These are phyloP conservation scores for Volvariella surrecta DNA, from an alignment of 1,284 basidiomycete species.

Conservation along the genomic window DNA sequence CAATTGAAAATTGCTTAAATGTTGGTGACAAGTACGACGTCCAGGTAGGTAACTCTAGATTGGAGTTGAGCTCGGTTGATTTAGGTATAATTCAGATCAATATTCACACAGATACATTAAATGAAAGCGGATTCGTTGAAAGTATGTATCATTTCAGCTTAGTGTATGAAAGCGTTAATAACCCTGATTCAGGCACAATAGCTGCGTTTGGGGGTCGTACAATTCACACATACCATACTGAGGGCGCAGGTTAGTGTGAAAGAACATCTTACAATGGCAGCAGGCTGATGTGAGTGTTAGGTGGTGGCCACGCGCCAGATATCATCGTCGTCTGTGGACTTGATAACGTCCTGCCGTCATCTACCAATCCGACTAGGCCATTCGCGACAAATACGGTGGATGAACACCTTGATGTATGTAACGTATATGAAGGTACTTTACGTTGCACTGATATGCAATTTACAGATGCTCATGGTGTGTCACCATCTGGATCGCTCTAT, in stretches of 20 bases:
- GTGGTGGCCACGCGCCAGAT: conserved; percentile 95
- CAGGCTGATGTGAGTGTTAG: conserved; percentile 22
- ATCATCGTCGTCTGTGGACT: conserved; percentile 94
- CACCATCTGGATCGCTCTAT: conserved; percentile 88
- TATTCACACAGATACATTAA: conserved; percentile 96
- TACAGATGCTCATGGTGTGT: conserved; percentile 94
- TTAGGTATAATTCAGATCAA: conserved; percentile 50
- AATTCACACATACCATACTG: conserved; percentile 97
- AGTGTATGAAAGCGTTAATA: background rate
- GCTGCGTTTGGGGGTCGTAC: conserved; percentile 86
- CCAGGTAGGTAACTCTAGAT: conserved; percentile 45
- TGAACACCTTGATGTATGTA: conserved; percentile 88
- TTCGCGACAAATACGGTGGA: conserved; percentile 91
- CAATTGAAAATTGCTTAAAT: conserved; percentile 73
- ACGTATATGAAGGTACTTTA: background rate
- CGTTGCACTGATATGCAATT: background rate
- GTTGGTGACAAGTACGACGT: conserved; percentile 93
- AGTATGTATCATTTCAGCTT: conserved; percentile 38
- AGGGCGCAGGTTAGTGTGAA: conserved; percentile 69
- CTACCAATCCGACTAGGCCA: conserved; percentile 95
- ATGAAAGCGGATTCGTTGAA: conserved; percentile 92
- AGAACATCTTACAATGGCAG: background rate
- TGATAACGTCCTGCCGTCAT: conserved; percentile 90
- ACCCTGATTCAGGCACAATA: conserved; percentile 59
- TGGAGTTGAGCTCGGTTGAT: conserved; percentile 1